Evolutionary conservation across 306 rosid species (phyloP), one percentile per base, ranked within the genome.

Genomic region (Gynostemma pentaphyllum): DNA sequence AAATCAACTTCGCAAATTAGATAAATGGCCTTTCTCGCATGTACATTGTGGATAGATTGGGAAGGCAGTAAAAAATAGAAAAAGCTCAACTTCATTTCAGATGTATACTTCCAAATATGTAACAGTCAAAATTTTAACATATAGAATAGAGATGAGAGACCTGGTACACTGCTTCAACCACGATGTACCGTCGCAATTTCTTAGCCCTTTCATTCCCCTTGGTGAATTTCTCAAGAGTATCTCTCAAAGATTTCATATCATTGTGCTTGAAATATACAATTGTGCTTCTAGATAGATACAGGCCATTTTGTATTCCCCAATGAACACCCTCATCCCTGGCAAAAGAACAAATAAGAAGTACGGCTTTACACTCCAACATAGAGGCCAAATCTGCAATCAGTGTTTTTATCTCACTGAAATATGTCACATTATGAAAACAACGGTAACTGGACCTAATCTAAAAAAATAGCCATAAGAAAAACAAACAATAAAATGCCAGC

Each of bases 271-370:
- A 94, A 71, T 88, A 86, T 70, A 88, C 83, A 65, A 94, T 82
- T 30, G 83, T 88, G 81, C 97, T 94, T 78, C 97, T 79, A 50
- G 99, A 94, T 78, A 94, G 99, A 81, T 82, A 56, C 47, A 94
- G 88, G 51, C 99, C 97, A 76, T 94, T 94, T 72, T 94, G 99
- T 71, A 88, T 88, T 72, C 97, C 97, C 99, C 99, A 94, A 70
- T 94, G 99, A 48, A 88, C 99, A 64, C 97, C 99, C 71, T 94
- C 99, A 29, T 94, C 99, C 68, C 97, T 94, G 78, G 51, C 72
- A 84, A 49, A 22, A 61, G 26, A n/a, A n/a, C n/a, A n/a, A n/a
- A n/a, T n/a, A 66, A 69, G 18, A 50, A 37, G 32, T 24, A 51
- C 49, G 8, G 52, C 11, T 34, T 63, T 60, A 42, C 32, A 39